Conservation (phyloP, 192 early-diverging fungal genomes). For the Pilaira anomala region DNA sequence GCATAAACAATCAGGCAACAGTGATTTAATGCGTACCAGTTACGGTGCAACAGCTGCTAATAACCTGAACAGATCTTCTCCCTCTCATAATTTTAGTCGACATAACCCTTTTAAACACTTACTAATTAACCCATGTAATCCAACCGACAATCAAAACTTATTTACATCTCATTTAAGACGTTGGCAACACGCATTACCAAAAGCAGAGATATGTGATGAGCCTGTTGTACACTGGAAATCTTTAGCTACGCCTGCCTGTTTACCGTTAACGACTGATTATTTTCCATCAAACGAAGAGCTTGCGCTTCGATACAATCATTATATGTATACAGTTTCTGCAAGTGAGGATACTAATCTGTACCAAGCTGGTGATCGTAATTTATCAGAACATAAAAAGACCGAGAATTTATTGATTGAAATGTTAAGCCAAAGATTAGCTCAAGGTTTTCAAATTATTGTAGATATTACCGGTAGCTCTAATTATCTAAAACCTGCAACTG, state of each 20-base stretch:
- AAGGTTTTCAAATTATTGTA: slow-evolving; percentile 89
- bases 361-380: slow-evolving; percentile 36
- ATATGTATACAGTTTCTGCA: slow-evolving; percentile 69
- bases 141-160: slow-evolving; percentile 49
- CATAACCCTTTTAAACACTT: slow-evolving; percentile 22
- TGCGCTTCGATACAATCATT: slow-evolving; percentile 64
- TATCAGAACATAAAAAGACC: slow-evolving; percentile 41
- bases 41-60: slow-evolving; percentile 1
- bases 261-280: slow-evolving; percentile 90
- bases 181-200: slow-evolving; percentile 90
- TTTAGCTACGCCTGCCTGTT: slow-evolving; percentile 85
- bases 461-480: slow-evolving; percentile 27
- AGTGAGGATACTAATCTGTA: slow-evolving; percentile 47
- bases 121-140: slow-evolving; percentile 71
- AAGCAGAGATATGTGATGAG: slow-evolving; percentile 46
- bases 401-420: slow-evolving; percentile 76
- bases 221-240: slow-evolving; percentile 84
- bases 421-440: slow-evolving; percentile 82
- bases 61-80: slow-evolving; percentile 24
- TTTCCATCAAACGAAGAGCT: slow-evolving; percentile 72
- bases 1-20: slow-evolving; percentile 35
- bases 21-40: slow-evolving; percentile 30
- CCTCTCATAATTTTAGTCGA: slow-evolving; percentile 19
- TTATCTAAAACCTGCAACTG: slow-evolving; percentile 2
- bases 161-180: slow-evolving; percentile 68